Evolutionary conservation across 805 yeast species (phyloP).

Genomic region (Pichia cephalocereana): DNA sequence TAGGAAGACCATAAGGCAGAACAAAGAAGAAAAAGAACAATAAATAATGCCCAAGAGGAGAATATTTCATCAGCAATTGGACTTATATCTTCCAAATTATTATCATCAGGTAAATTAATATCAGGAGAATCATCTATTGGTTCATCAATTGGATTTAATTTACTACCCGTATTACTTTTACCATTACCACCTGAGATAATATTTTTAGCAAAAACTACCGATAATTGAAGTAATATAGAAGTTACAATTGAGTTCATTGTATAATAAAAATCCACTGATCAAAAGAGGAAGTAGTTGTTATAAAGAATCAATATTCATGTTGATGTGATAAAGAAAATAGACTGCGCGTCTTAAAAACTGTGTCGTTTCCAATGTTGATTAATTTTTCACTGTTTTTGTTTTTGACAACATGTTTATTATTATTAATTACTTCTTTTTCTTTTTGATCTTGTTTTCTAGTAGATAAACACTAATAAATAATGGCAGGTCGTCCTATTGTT

Average conservation of each 20-base stretch:
- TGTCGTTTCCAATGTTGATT: too few relatives aligned
- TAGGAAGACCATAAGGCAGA: slow-evolving; percentile 94
- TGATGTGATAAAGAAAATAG: too few relatives aligned
- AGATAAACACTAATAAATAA: not conserved
- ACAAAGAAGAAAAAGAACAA: slow-evolving; percentile 67
- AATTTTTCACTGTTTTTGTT: too few relatives aligned
- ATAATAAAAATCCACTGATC: too few relatives aligned
- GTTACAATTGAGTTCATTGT: slow-evolving; percentile 1
- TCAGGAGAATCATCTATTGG: slow-evolving; percentile 31
- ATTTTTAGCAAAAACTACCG: slow-evolving; percentile 1
- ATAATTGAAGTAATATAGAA: not conserved
- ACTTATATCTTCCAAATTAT: slow-evolving; percentile 49
- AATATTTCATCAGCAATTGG: slow-evolving; percentile 93
- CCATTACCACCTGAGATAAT: not conserved
- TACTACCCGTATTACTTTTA: too few relatives aligned
- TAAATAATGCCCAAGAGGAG: slow-evolving; percentile 95
- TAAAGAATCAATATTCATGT: too few relatives aligned
- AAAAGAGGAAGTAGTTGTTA: too few relatives aligned
- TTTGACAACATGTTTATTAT: too few relatives aligned
- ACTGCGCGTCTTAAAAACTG: too few relatives aligned
- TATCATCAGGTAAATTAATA: slow-evolving; percentile 40
- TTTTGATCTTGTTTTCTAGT: too few relatives aligned
- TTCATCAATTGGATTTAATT: slow-evolving; percentile 26
- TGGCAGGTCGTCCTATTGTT: slow-evolving; percentile 67
- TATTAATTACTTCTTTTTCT: not conserved